Evolutionary conservation across 805 yeast species (phyloP).

Genomic region (Myxozyma kluyveri): DNA sequence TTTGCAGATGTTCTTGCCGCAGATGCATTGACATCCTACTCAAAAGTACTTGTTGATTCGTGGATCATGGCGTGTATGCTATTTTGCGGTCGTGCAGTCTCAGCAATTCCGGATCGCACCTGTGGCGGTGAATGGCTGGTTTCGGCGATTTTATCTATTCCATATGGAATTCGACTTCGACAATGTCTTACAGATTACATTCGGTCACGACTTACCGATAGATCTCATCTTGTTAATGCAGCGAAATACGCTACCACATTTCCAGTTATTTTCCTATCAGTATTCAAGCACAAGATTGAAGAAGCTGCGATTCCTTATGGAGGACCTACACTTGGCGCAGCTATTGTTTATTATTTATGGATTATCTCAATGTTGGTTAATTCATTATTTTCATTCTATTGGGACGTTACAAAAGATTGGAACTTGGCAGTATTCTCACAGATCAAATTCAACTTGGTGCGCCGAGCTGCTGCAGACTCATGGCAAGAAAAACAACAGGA

Average conservation of each 20-base stretch:
- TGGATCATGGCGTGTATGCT: conserved; percentile 53
- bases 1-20: conserved; percentile 78
- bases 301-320: conserved; percentile 7
- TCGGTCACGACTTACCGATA: conserved; percentile 39
- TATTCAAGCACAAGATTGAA: conserved; percentile 30
- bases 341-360: conserved; percentile 19
- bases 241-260: conserved; percentile 68
- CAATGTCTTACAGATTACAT: conserved; percentile 77
- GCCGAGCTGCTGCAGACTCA: neutral
- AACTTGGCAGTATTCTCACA: conserved; percentile 54
- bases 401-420: conserved; percentile 96
- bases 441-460: neutral
- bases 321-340: neutral
- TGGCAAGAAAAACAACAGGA: neutral
- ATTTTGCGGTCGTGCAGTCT: conserved; percentile 40
- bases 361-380: conserved; percentile 52
- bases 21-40: conserved; percentile 80
- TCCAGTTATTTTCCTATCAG: conserved; percentile 48
- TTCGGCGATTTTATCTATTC: conserved; percentile 47
- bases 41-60: conserved; percentile 72
- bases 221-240: conserved; percentile 64
- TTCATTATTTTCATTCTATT: conserved; percentile 72
- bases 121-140: conserved; percentile 41
- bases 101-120: conserved; percentile 37
- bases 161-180: conserved; percentile 69